Percentiles rank a stretch among this genome's conserved stretches.
phyloP scores from a whole-genome alignment of 2,329 filamentous ascomycete genomes.

The Talaromyces sp. region DNA sequence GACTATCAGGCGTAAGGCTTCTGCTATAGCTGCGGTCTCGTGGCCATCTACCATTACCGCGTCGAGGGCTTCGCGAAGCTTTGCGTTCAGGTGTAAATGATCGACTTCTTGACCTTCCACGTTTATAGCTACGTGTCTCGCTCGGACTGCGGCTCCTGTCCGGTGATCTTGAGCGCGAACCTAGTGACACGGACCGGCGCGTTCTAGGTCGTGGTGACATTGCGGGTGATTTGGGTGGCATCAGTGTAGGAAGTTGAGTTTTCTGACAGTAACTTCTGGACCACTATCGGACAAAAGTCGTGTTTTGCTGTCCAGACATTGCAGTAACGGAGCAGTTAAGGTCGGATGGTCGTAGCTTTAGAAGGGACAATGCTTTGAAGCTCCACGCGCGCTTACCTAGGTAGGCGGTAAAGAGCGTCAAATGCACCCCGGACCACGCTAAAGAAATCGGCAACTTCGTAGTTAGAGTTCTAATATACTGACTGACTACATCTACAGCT shows the following conservation, averaged over 20 bases:
- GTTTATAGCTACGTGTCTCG: slow-evolving; percentile 25
- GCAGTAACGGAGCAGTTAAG: neutral
- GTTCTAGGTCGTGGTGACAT: slow-evolving; percentile 20
- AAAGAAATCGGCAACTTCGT: too few relatives aligned
- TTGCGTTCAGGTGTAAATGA: slow-evolving; percentile 27
- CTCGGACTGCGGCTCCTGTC: slow-evolving; percentile 26
- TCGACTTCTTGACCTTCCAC: slow-evolving; percentile 25
- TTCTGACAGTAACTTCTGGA: neutral
- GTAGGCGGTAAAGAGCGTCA: neutral
- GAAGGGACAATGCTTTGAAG: neutral
- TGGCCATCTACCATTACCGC: slow-evolving; percentile 35
- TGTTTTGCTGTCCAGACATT: neutral
- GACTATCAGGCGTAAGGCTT: slow-evolving; percentile 27
- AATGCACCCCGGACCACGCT: neutral
- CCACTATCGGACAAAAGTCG: neutral
- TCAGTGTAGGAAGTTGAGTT: neutral
- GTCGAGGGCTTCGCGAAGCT: slow-evolving; percentile 36
- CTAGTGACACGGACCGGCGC: slow-evolving; percentile 33
- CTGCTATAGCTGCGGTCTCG: slow-evolving; percentile 35
- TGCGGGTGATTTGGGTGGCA: slow-evolving; percentile 18
- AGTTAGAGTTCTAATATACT: too few relatives aligned
- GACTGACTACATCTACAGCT: neutral
- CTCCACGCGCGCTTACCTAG: neutral
- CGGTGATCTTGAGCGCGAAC: slow-evolving; percentile 27
- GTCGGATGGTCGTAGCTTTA: neutral